phyloP scores from a whole-genome alignment of 2,329 filamentous ascomycete genomes.

The Stemphylium lycopersici region DNA sequence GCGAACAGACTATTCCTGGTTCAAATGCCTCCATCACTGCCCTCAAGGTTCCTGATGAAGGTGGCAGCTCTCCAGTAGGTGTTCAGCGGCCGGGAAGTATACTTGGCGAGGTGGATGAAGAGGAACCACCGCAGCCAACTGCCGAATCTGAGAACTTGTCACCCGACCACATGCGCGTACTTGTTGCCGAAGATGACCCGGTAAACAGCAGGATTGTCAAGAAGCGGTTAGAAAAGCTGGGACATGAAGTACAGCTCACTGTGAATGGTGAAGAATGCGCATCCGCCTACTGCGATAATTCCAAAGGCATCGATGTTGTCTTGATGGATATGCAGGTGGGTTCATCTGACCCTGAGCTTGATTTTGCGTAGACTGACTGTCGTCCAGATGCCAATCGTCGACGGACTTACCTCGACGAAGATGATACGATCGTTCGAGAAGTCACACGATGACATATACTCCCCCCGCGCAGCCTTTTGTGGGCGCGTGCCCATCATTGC shows the following conservation, averaged over 20 bases:
- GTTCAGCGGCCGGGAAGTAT: conserved; percentile 26
- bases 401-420: conserved; percentile 80
- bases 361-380: conserved; percentile 6
- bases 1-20: conserved; percentile 48
- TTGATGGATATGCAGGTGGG: conserved; percentile 90
- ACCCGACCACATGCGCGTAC: conserved; percentile 64
- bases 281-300: conserved; percentile 68
- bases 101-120: conserved; percentile 36
- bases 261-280: conserved; percentile 87
- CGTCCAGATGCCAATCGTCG: conserved; percentile 85
- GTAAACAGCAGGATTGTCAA: conserved; percentile 83
- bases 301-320: conserved; percentile 73
- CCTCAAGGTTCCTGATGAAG: conserved; percentile 56
- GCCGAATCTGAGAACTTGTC: conserved; percentile 21
- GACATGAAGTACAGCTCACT: conserved; percentile 73
- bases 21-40: conserved; percentile 54
- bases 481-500: conserved; percentile 81
- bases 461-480: conserved; percentile 64
- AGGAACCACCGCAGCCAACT: conserved; percentile 19
- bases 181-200: conserved; percentile 87
- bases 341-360: too few relatives aligned
- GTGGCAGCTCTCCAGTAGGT: conserved; percentile 14
- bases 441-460: conserved; percentile 60
- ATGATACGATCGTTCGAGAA: conserved; percentile 79
- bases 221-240: conserved; percentile 78